Evolutionary conservation across 345 rosid species (phyloP), one percentile per base, ranked within the genome.

Genomic region (Citrus sinensis): DNA sequence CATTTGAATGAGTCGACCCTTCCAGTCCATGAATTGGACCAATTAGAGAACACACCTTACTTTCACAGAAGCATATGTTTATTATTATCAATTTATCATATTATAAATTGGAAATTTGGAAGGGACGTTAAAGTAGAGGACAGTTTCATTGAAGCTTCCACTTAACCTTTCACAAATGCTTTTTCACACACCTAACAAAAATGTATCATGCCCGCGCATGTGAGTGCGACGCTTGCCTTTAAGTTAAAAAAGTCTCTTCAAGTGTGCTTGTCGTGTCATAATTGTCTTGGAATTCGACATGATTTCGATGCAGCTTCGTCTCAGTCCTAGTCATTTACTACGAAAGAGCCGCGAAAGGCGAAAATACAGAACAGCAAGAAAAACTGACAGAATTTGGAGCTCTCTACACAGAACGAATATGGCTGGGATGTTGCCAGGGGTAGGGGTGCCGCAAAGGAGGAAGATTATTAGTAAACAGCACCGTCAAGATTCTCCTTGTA

Each of bases 361-460:
- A 59, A 73, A 59, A 5, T 24, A n/a, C 66, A 13, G 1, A 13
- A 46, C 51, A 13, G 4, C 17, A 35, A n/a, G 2, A 73, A 22
- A 29, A 13, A 9, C 19, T 39, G 39, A 29, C 17, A n/a, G 7
- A 16, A 66, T 1, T 42, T 13, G 17, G 51, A 13, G 51, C 51
- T 68, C 6, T 5, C 14, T n/a, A 2, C 30, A 51, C 55, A n/a
- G 25, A 27, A 42, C 20, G 19, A 27, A 70, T 71, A 70, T 78
- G 71, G 70, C 81, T 17, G 76, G 71, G 35, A 46, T 51, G 62
- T 51, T 49, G 37, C 71, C 76, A 13, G 64, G 81, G 17, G 58
- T 62, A 13, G 56, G 81, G 64, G 64, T 78, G 65, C 37, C 54
- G 4, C 70, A n/a, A 9, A 71, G 80, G 70, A 70, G 76, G 76